phyloP scores from a whole-genome alignment of 2,329 filamentous ascomycete species.

The Pyrenochaeta sp. region DNA sequence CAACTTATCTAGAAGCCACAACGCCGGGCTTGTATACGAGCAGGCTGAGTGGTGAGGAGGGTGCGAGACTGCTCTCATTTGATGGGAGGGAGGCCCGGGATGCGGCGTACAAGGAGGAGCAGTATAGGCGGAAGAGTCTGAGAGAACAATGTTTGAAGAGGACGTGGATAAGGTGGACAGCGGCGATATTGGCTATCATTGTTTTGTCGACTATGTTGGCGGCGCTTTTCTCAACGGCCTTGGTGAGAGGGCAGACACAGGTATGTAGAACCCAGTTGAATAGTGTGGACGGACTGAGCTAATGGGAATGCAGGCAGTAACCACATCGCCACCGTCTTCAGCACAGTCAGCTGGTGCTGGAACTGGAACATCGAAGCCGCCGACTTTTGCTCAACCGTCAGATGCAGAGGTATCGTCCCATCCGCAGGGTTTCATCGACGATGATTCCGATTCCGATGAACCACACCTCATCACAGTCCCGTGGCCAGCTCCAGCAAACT shows the following conservation, averaged over 20 bases:
- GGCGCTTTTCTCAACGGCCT: slow-evolving; percentile 23
- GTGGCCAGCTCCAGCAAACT: no score
- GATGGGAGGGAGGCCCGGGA: slow-evolving; percentile 25
- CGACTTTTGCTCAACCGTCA: slow-evolving; percentile 5
- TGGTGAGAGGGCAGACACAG: slow-evolving; percentile 23
- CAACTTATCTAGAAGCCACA: slow-evolving; percentile 45
- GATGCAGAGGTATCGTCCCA: slow-evolving; percentile 10
- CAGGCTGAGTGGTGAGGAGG: slow-evolving; percentile 39
- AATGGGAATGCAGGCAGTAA: slow-evolving; percentile 7
- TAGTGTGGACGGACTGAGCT: no score
- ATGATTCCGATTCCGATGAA: slow-evolving; percentile 17
- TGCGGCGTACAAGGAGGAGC: slow-evolving; percentile 29
- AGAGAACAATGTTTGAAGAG: slow-evolving; percentile 29
- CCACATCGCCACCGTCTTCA: slow-evolving; percentile 7
- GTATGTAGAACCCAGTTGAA: slow-evolving; percentile 13
- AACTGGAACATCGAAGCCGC: slow-evolving; percentile 1
- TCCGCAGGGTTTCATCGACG: slow-evolving; percentile 21
- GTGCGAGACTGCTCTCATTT: slow-evolving; percentile 31
- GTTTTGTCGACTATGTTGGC: slow-evolving; percentile 33
- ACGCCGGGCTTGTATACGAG: slow-evolving; percentile 40
- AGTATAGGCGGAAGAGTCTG: slow-evolving; percentile 26
- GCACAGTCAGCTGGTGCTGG: slow-evolving; percentile 17
- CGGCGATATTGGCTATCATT: slow-evolving; percentile 26
- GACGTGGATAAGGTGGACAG: slow-evolving; percentile 30
- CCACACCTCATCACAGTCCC: slow-evolving; percentile 17